Conservation (phyloP, 352 stramenopile species). For the Blastocystis sp. region DNA sequence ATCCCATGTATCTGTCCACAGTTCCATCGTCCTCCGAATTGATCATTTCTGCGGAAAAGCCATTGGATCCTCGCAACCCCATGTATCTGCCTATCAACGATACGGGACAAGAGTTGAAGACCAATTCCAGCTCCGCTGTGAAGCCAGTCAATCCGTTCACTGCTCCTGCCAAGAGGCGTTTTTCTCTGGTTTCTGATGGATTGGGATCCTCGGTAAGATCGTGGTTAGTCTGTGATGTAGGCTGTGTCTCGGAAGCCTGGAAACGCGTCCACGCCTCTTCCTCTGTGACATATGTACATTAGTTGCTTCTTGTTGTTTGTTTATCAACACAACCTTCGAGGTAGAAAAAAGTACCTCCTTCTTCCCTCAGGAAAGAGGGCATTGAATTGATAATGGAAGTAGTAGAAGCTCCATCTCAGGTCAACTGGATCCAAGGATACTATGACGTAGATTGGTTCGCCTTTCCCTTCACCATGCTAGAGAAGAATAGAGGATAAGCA, state of each 20-base stretch:
- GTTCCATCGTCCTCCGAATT: not conserved
- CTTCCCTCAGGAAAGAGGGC: not conserved
- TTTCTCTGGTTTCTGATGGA: not conserved
- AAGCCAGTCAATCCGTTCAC: too few relatives aligned
- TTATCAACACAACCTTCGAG: not conserved
- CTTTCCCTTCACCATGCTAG: constrained; percentile 58
- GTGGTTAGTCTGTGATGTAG: too few relatives aligned
- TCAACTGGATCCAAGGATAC: constrained; percentile 31
- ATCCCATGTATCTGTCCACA: not conserved
- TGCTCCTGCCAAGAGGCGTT: not conserved
- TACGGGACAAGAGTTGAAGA: too few relatives aligned
- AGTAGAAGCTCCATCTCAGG: not conserved
- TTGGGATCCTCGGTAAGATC: too few relatives aligned
- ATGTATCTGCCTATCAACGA: constrained; percentile 30
- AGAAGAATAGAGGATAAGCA: constrained; percentile 86
- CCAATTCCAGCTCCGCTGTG: too few relatives aligned
- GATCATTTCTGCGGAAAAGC: not conserved
- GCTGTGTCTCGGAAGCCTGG: too few relatives aligned
- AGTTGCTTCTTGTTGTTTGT: not conserved
- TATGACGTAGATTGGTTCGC: not conserved
- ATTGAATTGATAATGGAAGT: constrained; percentile 45
- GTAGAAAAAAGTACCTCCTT: constrained; percentile 1
- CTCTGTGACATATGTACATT: not conserved
- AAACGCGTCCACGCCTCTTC: not conserved
- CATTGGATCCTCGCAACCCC: not conserved